phyloP scores from a whole-genome alignment of 2,329 filamentous ascomycete genomes.

The Thielaviopsis ethacetica region DNA sequence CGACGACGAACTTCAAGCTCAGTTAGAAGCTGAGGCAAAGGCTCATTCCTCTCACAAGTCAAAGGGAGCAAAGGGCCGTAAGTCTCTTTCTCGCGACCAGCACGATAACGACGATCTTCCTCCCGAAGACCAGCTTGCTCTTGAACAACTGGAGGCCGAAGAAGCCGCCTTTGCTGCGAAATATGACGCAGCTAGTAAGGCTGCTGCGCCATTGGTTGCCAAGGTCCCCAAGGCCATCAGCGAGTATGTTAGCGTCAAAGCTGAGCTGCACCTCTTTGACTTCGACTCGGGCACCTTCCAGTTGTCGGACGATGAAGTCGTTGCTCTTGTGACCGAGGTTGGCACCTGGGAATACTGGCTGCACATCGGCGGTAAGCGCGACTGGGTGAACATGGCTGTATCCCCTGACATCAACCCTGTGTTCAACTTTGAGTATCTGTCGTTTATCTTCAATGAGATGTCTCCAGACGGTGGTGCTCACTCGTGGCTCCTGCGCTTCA shows the following conservation, averaged over 20 bases:
- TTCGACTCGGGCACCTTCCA: constrained; percentile 76
- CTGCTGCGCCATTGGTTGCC: no score
- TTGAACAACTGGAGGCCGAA: constrained; percentile 34
- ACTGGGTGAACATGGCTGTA: constrained; percentile 77
- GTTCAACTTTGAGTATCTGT: constrained; percentile 98
- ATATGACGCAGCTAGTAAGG: neutral
- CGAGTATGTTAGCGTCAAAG: constrained; percentile 56
- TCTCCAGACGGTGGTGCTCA: constrained; percentile 74
- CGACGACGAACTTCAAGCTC: constrained; percentile 17
- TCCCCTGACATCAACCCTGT: constrained; percentile 90
- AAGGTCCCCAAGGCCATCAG: constrained; percentile 47
- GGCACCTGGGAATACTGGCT: constrained; percentile 95
- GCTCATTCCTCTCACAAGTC: no score
- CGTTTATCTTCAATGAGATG: constrained; percentile 98
- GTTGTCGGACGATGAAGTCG: constrained; percentile 57
- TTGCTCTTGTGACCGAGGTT: constrained; percentile 67
- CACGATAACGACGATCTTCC: constrained; percentile 4
- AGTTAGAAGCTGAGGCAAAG: neutral
- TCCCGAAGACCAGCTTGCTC: constrained; percentile 7
- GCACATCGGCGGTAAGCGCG: constrained; percentile 60
- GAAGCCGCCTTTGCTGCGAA: constrained; percentile 19
- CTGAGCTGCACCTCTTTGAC: constrained; percentile 87
- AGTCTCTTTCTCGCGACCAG: neutral
- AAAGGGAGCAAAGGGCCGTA: no score
- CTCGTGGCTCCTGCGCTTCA: constrained; percentile 90